Base-by-base conservation (phyloP, 164 flowering plant genomes). In the Vitis riparia region DNA sequence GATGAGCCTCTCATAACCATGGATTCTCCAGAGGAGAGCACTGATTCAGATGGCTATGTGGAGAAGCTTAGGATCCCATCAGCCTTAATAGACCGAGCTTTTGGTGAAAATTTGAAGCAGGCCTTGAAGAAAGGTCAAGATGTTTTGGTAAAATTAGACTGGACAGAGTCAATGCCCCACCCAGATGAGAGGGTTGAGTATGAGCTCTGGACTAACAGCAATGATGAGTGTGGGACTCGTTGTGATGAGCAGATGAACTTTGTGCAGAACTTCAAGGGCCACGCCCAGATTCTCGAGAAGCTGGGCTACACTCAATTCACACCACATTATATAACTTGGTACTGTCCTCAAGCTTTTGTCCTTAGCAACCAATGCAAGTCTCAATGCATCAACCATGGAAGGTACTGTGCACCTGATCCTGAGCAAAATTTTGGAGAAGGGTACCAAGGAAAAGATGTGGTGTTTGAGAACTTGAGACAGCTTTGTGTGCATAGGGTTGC, bases 271-370 rank as follows among this genome's bases (percentile, higher is more conserved):
- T 94, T 92, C 78, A 92, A 82, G 76, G 98, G 98, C 23, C 86
- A 86, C 57, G 98, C 97, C 15, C 99, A 92, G 82, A 82, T 94
- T 64, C 95, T 92, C 9, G 97, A 91, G 82, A 88, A 73, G 59
- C 80, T 84, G 0, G 97, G 94, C 23, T 92, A 83, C 71, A 86
- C 97, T 1, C 77, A 67, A 72, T 94, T 94, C 77, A 92, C 92
- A 2, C 98, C 98, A 8, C 98, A 94, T 56, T 94, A 91, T 65
- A 91, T 94, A 47, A 94, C 98, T 62, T 94, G 98, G 98, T 94
- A 80, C 57, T 92, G 98, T 65, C 98, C 97, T 2, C 69, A 74
- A 75, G 78, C 92, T 8, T 92, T 87, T 57, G 55, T 84, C 51
- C 71, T 74, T 0, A 94, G 89, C 75, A 80, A 67, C 51, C 97